These are phyloP conservation scores for Ziziphus jujuba DNA, from an alignment of 306 rosid genomes.

Conservation along the genomic window DNA sequence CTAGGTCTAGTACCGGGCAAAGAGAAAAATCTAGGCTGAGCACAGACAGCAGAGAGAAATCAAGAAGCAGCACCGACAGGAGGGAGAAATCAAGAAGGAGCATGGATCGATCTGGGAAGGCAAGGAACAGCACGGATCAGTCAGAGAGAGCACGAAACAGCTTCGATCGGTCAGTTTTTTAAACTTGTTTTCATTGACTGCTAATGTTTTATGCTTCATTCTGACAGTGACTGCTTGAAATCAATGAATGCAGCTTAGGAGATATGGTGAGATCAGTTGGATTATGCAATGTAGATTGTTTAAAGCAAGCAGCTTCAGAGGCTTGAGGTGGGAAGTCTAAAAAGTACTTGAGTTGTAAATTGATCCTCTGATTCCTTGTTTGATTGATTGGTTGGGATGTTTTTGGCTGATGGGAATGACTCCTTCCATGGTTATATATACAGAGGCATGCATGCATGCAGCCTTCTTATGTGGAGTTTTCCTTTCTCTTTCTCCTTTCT, in stretches of 20 bases:
- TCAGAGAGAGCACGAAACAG: conserved; percentile 65
- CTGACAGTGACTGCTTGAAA: conserved; percentile 18
- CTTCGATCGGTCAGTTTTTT: conserved; percentile 54
- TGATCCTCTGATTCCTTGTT: conserved; percentile 21
- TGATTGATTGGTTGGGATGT: conserved; percentile 23
- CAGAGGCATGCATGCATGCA: not conserved
- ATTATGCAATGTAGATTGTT: conserved; percentile 60
- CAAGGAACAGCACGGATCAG: conserved; percentile 54
- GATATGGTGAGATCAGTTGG: conserved; percentile 77
- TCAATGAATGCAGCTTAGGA: conserved; percentile 49
- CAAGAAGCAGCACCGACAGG: conserved; percentile 44
- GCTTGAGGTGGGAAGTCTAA: conserved; percentile 27
- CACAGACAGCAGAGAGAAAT: conserved; percentile 47
- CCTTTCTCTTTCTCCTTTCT: conserved; percentile 5
- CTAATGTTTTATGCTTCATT: not conserved
- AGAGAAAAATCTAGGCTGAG: conserved; percentile 47
- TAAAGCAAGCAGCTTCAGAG: conserved; percentile 53
- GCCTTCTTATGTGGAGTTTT: conserved; percentile 12
- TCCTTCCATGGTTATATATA: not conserved
- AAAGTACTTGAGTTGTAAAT: conserved; percentile 26
- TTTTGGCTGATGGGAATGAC: conserved; percentile 16
- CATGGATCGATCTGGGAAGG: conserved; percentile 39
- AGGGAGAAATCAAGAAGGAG: conserved; percentile 55
- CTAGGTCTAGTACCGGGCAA: conserved; percentile 43
- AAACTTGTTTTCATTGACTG: not conserved